Conservation (phyloP, 768 basidiomycete species). For the Leucosporidium scottii region DNA sequence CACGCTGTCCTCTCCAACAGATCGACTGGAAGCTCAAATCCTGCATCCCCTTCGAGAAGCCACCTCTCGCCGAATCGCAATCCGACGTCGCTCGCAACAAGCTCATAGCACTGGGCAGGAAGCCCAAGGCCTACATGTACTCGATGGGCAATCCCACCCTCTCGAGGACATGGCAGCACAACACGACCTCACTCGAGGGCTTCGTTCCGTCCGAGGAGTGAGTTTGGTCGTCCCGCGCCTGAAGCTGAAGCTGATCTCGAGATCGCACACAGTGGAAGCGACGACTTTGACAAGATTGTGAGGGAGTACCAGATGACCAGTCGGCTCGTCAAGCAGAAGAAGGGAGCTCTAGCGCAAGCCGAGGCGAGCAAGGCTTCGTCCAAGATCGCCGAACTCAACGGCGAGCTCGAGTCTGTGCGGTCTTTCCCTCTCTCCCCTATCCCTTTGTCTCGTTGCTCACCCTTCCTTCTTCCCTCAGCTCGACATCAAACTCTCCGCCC, state of each 20-base stretch:
- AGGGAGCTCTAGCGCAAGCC: neutral
- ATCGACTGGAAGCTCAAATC: conserved; percentile 78
- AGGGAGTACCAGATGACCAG: conserved; percentile 9
- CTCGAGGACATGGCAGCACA: conserved; percentile 8
- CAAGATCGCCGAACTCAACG: conserved; percentile 50
- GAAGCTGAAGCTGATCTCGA: neutral
- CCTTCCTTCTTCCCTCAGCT: neutral
- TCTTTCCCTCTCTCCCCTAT: neutral
- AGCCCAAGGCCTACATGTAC: conserved; percentile 12
- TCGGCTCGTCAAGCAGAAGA: neutral
- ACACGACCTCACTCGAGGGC: conserved; percentile 10
- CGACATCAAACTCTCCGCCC: conserved; percentile 46
- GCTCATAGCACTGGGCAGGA: neutral
- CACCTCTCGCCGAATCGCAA: conserved; percentile 46
- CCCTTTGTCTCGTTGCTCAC: neutral
- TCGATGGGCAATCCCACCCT: conserved; percentile 14
- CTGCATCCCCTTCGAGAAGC: conserved; percentile 71
- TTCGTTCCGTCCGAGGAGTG: conserved; percentile 1
- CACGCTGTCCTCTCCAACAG: conserved; percentile 16
- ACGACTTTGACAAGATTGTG: conserved; percentile 11
- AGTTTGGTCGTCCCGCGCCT: neutral
- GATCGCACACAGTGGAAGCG: neutral
- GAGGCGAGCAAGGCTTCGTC: neutral
- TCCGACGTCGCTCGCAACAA: neutral
- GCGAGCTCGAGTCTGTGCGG: conserved; percentile 59